Evolutionary conservation across 176 grass and related monocot species (phyloP).

Genomic region (Raddia guianensis): DNA sequence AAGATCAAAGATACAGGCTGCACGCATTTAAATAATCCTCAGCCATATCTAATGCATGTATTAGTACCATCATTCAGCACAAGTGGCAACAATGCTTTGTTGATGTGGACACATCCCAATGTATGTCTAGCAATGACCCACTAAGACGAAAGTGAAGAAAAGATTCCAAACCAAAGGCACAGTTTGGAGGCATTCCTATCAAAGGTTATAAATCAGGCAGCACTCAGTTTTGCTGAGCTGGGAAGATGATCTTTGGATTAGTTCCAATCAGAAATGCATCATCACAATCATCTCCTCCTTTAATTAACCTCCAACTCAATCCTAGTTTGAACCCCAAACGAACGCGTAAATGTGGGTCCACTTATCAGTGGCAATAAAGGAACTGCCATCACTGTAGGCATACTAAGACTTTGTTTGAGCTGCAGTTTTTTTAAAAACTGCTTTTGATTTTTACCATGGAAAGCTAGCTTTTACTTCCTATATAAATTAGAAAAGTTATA

Average conservation of each 20-base stretch:
- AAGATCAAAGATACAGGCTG: too few species aligned
- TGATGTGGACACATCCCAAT: neutral
- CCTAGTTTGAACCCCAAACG: conserved; percentile 14
- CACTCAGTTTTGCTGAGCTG: conserved; percentile 20
- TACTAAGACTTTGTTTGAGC: too few species aligned
- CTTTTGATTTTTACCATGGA: too few species aligned
- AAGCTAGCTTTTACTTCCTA: too few species aligned
- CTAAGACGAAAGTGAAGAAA: neutral
- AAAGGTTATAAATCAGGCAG: neutral
- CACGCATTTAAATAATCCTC: too few species aligned
- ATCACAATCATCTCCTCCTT: neutral
- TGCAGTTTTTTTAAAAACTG: too few species aligned
- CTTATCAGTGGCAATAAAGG: too few species aligned
- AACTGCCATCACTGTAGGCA: too few species aligned
- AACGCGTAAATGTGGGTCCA: too few species aligned
- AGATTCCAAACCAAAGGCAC: conserved; percentile 16
- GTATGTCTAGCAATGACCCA: conserved; percentile 31
- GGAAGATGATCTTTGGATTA: conserved; percentile 4
- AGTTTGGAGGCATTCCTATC: neutral
- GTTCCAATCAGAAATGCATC: neutral
- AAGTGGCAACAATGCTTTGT: too few species aligned
- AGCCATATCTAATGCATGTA: neutral
- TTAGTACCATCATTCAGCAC: neutral
- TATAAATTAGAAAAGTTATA: too few species aligned
- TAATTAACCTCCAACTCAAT: neutral